Evolutionary conservation across 768 basidiomycete species (phyloP).

Genomic region (Rhodotorula toruloides): DNA sequence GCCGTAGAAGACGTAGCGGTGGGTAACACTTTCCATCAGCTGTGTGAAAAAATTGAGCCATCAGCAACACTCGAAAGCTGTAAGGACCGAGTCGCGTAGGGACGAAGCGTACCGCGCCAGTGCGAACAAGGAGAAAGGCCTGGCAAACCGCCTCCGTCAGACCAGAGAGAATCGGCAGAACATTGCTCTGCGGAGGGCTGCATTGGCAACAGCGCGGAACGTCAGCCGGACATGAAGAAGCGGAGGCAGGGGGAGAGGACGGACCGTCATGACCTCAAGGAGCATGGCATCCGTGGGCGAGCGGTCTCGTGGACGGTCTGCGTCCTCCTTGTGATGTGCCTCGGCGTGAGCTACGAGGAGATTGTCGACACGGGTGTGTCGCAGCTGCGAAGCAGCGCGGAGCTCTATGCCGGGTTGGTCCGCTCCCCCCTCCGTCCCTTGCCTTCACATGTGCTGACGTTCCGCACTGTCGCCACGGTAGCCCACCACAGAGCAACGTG

Average conservation of each 20-base stretch:
- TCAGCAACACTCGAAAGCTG: no score
- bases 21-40: constrained; percentile 3
- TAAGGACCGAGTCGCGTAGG: no score
- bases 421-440: no score
- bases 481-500: constrained; percentile 10
- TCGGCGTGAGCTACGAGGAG: constrained; percentile 3
- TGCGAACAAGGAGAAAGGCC: not conserved
- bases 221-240: no score
- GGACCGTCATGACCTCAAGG: not conserved
- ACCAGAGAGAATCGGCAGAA: not conserved
- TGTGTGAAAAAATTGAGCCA: not conserved
- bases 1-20: no score
- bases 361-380: constrained; percentile 3
- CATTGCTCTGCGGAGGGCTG: constrained; percentile 11
- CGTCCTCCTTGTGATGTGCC: constrained; percentile 1
- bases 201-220: no score
- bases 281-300: not conserved
- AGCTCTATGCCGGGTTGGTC: not conserved
- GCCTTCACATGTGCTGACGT: no score
- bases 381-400: not conserved
- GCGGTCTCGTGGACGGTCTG: constrained; percentile 15
- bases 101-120: not conserved
- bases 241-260: no score
- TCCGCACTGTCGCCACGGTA: no score
- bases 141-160: constrained; percentile 2